Base-by-base conservation (phyloP, 257 asterid species). In the Ocimum tenuiflorum region DNA sequence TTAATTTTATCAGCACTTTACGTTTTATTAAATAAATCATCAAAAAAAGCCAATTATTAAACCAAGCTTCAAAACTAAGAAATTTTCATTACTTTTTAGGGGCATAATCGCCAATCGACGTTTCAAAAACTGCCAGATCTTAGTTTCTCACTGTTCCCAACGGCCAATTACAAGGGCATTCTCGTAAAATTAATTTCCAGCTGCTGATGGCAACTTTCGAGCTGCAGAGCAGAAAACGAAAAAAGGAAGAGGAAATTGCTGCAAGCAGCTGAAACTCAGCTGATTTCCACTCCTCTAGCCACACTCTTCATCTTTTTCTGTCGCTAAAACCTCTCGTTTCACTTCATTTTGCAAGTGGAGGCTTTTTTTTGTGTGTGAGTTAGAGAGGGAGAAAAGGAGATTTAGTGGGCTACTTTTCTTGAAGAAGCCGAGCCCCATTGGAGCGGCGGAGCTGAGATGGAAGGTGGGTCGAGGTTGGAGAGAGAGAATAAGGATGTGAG, bases 391-490 rank as follows among this genome's bases (percentile, higher is more conserved):
- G 38, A 56, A 47, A 65, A 49, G 6, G 9, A 13, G 47, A 2
- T 41, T 9, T 73, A 59, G 23, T 50, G 43, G 4, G 52, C 31
- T 38, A 54, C 58, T 63, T 52, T 46, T 38, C 57, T 13, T 19
- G 33, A 41, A 57, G 56, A 39, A 52, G 7, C 33, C 78, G 73
- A 60, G 65, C 36, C 78, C 60, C 78, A 27, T 80, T 84, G 58
- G 71, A 66, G 81, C 54, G 54, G 71, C 31, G 36, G 57, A 72
- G 74, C 63, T 63, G 81, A 68, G 72, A 85, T 87, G 97, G 90
- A 88, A 73, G 83, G 85, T 82, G 91, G 95, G 83, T 84, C 88
- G 65, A 80, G 83, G 56, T 75, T 75, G 61, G 84, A 59, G 60
- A 78, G 72, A 60, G 83, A 59, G 63, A 83, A 60, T 20, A 78